phyloP scores from a whole-genome alignment of 352 stramenopile species.

The Phytophthora multivora region DNA sequence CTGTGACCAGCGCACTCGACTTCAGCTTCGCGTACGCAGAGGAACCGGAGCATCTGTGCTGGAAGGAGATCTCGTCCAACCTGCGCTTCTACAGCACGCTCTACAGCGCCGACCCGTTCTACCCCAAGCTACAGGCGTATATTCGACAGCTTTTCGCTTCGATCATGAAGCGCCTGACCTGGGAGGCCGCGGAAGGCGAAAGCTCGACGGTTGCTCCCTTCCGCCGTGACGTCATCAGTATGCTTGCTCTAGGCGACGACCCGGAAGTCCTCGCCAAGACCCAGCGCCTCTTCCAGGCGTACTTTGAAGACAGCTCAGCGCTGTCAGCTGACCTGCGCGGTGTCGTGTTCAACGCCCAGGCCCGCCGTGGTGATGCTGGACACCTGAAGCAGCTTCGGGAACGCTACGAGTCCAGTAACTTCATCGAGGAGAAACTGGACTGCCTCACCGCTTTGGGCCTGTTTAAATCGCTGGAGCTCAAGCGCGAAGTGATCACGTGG shows the following conservation, averaged over 20 bases:
- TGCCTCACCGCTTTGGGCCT: slow-evolving; percentile 75
- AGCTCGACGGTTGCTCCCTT: slow-evolving; percentile 60
- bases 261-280: slow-evolving; percentile 48
- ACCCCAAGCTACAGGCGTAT: slow-evolving; percentile 64
- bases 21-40: slow-evolving; percentile 65
- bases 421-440: slow-evolving; percentile 84
- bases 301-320: slow-evolving; percentile 56
- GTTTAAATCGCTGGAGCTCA: slow-evolving; percentile 59
- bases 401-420: slow-evolving; percentile 75
- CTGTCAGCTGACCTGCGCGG: slow-evolving; percentile 68
- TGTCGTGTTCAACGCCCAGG: slow-evolving; percentile 67
- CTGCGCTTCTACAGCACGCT: slow-evolving; percentile 65
- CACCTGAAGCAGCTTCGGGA: slow-evolving; percentile 55
- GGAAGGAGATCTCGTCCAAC: slow-evolving; percentile 78
- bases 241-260: slow-evolving; percentile 68
- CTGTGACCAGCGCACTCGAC: slow-evolving; percentile 61
- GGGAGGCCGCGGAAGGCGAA: slow-evolving; percentile 45
- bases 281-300: slow-evolving; percentile 60
- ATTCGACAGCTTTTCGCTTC: slow-evolving; percentile 61
- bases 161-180: slow-evolving; percentile 62
- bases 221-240: slow-evolving; percentile 73
- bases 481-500: slow-evolving; percentile 75
- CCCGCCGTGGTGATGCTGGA: slow-evolving; percentile 45
- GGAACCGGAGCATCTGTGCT: slow-evolving; percentile 75
- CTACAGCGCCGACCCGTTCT: slow-evolving; percentile 66